Conservation (phyloP, 2,329 filamentous ascomycete species). For the Penicillium expansum region DNA sequence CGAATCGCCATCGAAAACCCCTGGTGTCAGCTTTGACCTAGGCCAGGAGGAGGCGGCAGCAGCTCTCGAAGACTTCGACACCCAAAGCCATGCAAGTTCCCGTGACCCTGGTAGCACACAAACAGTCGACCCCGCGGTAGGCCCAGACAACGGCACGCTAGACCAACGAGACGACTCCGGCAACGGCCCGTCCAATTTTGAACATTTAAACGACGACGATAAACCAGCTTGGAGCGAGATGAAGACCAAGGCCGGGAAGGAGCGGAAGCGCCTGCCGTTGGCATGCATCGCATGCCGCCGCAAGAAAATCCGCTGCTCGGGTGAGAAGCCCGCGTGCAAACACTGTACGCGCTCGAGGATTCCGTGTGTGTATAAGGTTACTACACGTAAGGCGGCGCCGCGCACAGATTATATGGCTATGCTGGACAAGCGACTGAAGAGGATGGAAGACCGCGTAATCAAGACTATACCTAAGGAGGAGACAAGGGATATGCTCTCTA, state of each 20-base stretch:
- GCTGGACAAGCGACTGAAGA: slow-evolving; percentile 90
- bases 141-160: slow-evolving; percentile 19
- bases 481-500: slow-evolving; percentile 62
- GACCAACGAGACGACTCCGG: slow-evolving; percentile 25
- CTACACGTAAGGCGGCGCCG: slow-evolving; percentile 86
- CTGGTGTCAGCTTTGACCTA: slow-evolving; percentile 22
- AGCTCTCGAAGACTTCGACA: slow-evolving; percentile 34
- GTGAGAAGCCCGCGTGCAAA: slow-evolving; percentile 96
- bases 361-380: slow-evolving; percentile 97
- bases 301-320: slow-evolving; percentile 97
- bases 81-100: slow-evolving; percentile 37
- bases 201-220: slow-evolving; percentile 51
- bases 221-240: slow-evolving; percentile 73
- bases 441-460: slow-evolving; percentile 97
- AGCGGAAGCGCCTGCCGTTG: slow-evolving; percentile 85
- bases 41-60: slow-evolving; percentile 27
- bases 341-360: slow-evolving; percentile 90
- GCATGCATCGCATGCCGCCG: slow-evolving; percentile 93
- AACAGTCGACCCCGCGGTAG: slow-evolving; percentile 22
- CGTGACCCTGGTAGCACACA: slow-evolving; percentile 33
- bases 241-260: slow-evolving; percentile 91
- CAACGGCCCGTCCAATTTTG: slow-evolving; percentile 20
- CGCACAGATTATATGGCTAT: slow-evolving; percentile 99
- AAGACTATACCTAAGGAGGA: slow-evolving; percentile 90
- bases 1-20: slow-evolving; percentile 30